Conservation (phyloP, 805 yeast genomes). For the Zygosaccharomyces rouxii region DNA sequence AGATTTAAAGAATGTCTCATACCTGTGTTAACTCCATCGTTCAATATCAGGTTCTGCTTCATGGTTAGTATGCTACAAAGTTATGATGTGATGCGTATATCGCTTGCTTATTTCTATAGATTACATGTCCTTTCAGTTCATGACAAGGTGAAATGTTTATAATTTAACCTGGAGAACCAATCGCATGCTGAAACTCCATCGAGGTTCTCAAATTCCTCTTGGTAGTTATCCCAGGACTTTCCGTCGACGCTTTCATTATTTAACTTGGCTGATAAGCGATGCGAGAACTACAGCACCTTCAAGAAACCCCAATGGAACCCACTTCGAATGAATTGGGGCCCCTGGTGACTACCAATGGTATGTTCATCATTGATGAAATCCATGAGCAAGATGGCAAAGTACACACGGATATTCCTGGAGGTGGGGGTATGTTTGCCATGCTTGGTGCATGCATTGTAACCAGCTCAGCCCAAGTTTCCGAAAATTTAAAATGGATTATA, state of each 20-base stretch:
- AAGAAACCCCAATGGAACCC: not conserved
- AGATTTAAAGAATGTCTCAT: no score
- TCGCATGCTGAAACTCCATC: no score
- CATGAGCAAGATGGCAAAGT: constrained; percentile 32
- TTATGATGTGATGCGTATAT: no score
- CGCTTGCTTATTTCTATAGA: no score
- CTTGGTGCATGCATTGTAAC: constrained; percentile 64
- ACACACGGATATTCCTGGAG: constrained; percentile 65
- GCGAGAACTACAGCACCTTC: not conserved
- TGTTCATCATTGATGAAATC: constrained; percentile 88
- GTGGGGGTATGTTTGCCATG: constrained; percentile 82
- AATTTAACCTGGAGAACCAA: no score
- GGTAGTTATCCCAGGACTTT: not conserved
- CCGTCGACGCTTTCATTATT: not conserved
- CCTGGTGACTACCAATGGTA: constrained; percentile 67
- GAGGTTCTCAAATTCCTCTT: not conserved
- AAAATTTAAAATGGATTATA: constrained; percentile 58
- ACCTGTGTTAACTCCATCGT: no score
- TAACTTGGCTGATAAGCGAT: not conserved
- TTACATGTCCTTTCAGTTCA: no score
- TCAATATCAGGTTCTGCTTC: no score
- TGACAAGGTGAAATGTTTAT: no score
- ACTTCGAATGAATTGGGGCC: not conserved
- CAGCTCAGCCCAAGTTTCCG: constrained; percentile 33
- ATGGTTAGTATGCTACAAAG: no score